Evolutionary conservation across 78 protist genomes (phyloP), one percentile per base, ranked within the genome.

Genomic region (Pigoraptor vietnamica): DNA sequence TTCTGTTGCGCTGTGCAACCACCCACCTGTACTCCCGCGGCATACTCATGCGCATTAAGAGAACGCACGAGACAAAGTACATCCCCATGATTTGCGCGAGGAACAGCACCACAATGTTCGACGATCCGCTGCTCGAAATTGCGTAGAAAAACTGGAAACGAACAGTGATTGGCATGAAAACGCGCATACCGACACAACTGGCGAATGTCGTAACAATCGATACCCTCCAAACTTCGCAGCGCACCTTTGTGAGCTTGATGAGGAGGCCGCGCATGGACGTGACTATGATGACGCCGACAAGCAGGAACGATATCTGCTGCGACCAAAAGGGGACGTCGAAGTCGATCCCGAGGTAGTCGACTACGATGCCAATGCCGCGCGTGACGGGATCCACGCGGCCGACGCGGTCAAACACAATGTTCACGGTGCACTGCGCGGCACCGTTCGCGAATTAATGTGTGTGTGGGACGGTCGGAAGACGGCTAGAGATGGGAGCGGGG

Each of bases 51-150:
- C 98, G 95, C 95, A 96, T 93, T 40, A 97, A 95, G 19, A 97
- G 89, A 9, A 96, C 96, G 25, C 95, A 90, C n/a, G 98, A 95
- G 36, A 96, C 90, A 83, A 95, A 96, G 89, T 97, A 97, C 94
- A 93, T 93, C 24, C 98, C 97, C 97, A 97, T 95, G 36, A 97
- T 88, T 55, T 95, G 96, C 29, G 98, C 98, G 37, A 96, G 39
- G 81, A 92, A 81, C 23, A 96, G 94, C 33, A 96, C 96, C 0
- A 96, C 79, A 89, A 93, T 89, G 48, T 93, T 93, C 36, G 96
- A 92, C 0, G 96, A 91, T 1, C 79, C 35, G 86, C 88, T 91
- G 91, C 96, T 95, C 25, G 94, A 39, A 6, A 93, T 90, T n/a
- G 94, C 95, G 79, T 93, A 91, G 91, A 91, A 91, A 24, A 94